Conservation (phyloP, 2,329 filamentous ascomycete genomes). For the Chrysoporthe austroafricana region DNA sequence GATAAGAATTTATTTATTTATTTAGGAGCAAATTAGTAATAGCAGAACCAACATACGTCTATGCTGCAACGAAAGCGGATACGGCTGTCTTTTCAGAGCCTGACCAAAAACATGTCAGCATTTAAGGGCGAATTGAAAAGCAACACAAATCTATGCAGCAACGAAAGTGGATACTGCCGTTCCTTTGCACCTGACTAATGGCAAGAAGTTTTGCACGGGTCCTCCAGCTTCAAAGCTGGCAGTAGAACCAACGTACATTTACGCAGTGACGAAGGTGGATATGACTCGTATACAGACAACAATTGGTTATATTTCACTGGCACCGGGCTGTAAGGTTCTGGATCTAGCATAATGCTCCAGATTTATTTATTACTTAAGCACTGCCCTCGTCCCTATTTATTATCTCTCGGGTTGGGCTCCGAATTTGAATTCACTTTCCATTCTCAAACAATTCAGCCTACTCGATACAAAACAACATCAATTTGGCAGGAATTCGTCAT, state of each 20-base stretch:
- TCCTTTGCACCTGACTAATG: no score
- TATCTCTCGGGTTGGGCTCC: neutral
- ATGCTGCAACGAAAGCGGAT: no score
- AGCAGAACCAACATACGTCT: no score
- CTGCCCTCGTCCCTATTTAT: neutral
- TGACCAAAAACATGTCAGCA: neutral
- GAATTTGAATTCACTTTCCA: neutral
- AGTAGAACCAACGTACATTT: neutral
- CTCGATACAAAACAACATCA: neutral
- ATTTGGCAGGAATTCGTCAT: neutral
- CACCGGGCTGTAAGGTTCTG: neutral
- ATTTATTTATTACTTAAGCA: neutral
- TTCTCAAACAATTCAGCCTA: neutral
- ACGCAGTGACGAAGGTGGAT: neutral
- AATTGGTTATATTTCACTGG: neutral
- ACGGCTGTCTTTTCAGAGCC: neutral
- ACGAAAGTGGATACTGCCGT: neutral
- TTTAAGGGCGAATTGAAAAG: neutral
- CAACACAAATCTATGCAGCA: neutral
- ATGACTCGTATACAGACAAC: neutral
- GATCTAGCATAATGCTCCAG: neutral
- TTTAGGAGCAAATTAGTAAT: no score
- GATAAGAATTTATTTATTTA: no score
- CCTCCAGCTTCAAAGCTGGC: neutral
- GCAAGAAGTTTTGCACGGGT: neutral